phyloP scores from a whole-genome alignment of 2,329 filamentous ascomycete genomes.

The Hypoxylon sp. region DNA sequence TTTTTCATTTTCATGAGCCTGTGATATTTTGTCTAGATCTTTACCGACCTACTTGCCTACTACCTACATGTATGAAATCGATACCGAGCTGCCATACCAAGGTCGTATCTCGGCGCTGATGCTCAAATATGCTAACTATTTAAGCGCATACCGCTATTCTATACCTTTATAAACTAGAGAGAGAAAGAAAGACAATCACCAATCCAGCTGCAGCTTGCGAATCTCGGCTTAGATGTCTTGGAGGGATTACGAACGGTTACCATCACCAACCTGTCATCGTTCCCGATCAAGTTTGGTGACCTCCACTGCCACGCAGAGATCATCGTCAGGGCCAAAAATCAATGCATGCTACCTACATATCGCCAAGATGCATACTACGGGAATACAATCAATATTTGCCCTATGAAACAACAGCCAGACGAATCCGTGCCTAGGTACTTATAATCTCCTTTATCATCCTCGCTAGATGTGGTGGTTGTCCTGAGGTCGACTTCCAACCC shows the following conservation, averaged over 20 bases:
- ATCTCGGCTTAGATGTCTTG: slow-evolving; percentile 18
- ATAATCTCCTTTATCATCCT: too few relatives aligned
- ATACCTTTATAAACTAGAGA: too few relatives aligned
- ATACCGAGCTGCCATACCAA: too few relatives aligned
- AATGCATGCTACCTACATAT: slow-evolving; percentile 21
- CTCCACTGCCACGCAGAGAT: slow-evolving; percentile 34
- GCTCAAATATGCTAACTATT: slow-evolving; percentile 1
- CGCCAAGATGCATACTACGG: slow-evolving; percentile 25
- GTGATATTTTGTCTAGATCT: too few relatives aligned
- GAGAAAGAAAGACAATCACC: too few relatives aligned
- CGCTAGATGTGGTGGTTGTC: neutral
- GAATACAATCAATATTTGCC: slow-evolving; percentile 9
- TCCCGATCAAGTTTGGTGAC: slow-evolving; percentile 27
- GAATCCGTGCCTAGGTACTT: slow-evolving; percentile 11
- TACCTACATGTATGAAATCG: too few relatives aligned
- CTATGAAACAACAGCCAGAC: neutral
- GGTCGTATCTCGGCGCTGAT: slow-evolving; percentile 23
- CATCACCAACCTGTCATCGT: slow-evolving; percentile 32
- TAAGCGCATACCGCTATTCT: too few relatives aligned
- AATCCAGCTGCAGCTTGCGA: slow-evolving; percentile 7
- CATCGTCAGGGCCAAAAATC: slow-evolving; percentile 23
- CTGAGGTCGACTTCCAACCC: slow-evolving; percentile 5
- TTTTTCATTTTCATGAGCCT: too few relatives aligned
- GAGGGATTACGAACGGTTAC: slow-evolving; percentile 29
- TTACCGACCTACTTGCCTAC: too few relatives aligned